Percentiles rank a stretch among this genome's conserved stretches.
phyloP scores from a whole-genome alignment of 805 yeast species.

The Lipomyces mesembrius region DNA sequence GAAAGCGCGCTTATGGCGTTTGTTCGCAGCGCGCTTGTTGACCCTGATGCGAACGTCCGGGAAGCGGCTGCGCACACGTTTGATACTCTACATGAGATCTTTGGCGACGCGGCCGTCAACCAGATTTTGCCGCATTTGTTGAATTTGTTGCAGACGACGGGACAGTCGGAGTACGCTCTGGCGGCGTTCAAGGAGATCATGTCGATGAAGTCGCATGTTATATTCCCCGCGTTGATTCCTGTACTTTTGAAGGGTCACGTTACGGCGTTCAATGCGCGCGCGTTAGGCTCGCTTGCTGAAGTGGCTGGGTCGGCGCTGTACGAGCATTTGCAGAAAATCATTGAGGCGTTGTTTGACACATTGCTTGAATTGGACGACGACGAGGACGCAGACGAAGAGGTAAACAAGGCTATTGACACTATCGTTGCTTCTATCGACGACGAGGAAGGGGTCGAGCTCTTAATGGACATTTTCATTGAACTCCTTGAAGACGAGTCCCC shows the following conservation, averaged over 20 bases:
- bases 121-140: conserved; percentile 84
- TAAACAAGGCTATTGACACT: conserved; percentile 58
- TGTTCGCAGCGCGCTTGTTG: conserved; percentile 78
- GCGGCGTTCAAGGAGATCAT: conserved; percentile 88
- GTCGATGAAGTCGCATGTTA: conserved; percentile 85
- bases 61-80: conserved; percentile 91
- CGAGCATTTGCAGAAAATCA: conserved; percentile 71
- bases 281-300: conserved; percentile 82
- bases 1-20: conserved; percentile 73
- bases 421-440: conserved; percentile 75
- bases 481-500: conserved; percentile 77
- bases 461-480: conserved; percentile 77
- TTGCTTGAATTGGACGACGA: conserved; percentile 47
- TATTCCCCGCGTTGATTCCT: conserved; percentile 92
- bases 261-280: conserved; percentile 81
- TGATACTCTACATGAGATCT: conserved; percentile 78
- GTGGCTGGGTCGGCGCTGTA: conserved; percentile 86
- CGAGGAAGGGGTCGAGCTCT: conserved; percentile 80
- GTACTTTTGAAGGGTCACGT: conserved; percentile 81
- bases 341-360: conserved; percentile 73
- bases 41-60: conserved; percentile 72
- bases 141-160: conserved; percentile 62
- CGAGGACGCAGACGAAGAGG: conserved; percentile 49
- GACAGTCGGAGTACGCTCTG: conserved; percentile 72
- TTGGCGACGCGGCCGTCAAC: conserved; percentile 86